Base-by-base conservation (phyloP, 2,329 filamentous ascomycete genomes). In the Apiospora marii region DNA sequence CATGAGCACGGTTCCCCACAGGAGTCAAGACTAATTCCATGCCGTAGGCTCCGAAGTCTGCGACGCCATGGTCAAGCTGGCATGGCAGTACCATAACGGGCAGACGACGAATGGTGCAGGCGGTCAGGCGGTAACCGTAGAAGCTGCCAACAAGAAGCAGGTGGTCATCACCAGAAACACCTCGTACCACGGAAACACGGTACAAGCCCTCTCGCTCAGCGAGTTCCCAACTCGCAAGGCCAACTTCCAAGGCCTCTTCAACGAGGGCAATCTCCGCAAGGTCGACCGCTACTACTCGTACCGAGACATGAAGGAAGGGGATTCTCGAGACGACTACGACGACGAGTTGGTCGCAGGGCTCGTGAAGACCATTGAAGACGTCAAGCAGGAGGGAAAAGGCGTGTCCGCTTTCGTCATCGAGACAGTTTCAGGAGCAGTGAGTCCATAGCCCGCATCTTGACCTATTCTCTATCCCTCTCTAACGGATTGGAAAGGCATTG, bases 141-240 rank as follows among this genome's bases (percentile, higher is more conserved):
- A n/a, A n/a, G 34, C 34, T 13, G 34, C 2, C 34, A 13, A 10
- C 27, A 13, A 37, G 12, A 19, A 19, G 14, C 4, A 68, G 2
- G 24, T 41, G 34, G 34, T 68, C 14, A 43, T 68, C 19, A 22
- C 67, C 24, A 43, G 67, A 34, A n/a, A 34, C 6, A 24, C 8
- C 10, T 49, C 68, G 4, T 69, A 69, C 27, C 68, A 69, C 19
- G 68, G 68, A 6, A 69, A 69, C 48, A 69, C 68, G 10, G 12
- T 51, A 3, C 7, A 19, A 4, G 68, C 68, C 3, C 68, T 69
- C 22, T 51, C 44, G 12, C 12, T 69, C 22, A 69, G 68, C 22
- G 13, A 51, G 2, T 51, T 69, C 46, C 68, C 68, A 0, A 44
- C 12, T 10, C 41, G 68, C 30, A 44, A 69, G 48, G 68, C 12